Base-by-base conservation (phyloP, 345 rosid genomes). In the Isatis tinctoria region DNA sequence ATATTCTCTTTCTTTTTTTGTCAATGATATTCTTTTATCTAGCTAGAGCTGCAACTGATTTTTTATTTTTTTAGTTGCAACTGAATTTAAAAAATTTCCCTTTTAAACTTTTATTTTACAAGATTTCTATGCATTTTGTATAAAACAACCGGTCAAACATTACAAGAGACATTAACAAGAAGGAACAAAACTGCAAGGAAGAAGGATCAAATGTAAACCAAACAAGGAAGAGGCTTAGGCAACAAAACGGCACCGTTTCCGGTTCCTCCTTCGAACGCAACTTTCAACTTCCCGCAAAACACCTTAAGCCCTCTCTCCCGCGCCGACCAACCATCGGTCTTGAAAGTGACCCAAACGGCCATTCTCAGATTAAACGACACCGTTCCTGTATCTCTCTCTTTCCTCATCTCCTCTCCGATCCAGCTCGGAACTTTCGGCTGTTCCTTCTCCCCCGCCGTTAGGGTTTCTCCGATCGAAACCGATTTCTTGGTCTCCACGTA, bases 281-380 rank as follows among this genome's bases (percentile, higher is more conserved):
- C 66, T 76, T 70, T 75, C 51, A 79, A 28, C 32, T 70, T 64
- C 20, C 74, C 79, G 37, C 82, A 79, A 41, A 64, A 70, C 65
- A 79, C 82, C 43, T 75, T 75, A 75, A 79, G 75, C 51, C 73
- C 76, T 41, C 72, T 70, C 44, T 79, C 76, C 17, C 82, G 71
- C 35, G 76, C 75, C 65, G 76, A 18, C 82, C 82, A 75, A 33
- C 76, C 79, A 3, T 70, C 79, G 2, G 76, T 57, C 52, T 79
- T 79, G 10, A 74, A 70, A 1, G 79, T 75, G 2, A 71, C 75
- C 76, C 73, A 59, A 47, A 79, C 74, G 14, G 35, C 33, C 76
- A 79, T 58, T 10, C 82, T 79, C 40, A 79, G 45, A 32, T 60
- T 41, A 75, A 79, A 79, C 66, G 79, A 6, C 76, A 79, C 69